Base-by-base conservation (phyloP, 257 asterid genomes). In the Thymus mandschuricus region DNA sequence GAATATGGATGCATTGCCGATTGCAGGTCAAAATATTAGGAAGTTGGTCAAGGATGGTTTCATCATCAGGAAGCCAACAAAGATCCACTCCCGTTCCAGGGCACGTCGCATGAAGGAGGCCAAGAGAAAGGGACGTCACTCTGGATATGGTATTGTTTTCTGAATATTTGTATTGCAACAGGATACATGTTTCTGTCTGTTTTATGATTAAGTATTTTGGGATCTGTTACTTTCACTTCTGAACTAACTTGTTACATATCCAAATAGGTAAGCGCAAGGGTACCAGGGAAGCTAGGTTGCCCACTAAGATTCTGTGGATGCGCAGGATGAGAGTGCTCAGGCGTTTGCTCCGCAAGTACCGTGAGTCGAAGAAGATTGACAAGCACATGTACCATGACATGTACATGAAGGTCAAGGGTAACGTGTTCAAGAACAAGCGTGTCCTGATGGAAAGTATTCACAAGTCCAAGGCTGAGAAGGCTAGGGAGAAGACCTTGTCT, bases 401-500 rank as follows among this genome's bases (percentile, higher is more conserved):
- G 98, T 93, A 90, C 87, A 93, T 93, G 98, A 88, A 78, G 94
- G 98, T 93, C 1, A 93, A 93, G 87, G 98, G 98, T 83, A 93
- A 93, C 65, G 98, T 93, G 31, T 93, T 89, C 81, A 93, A 93
- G 89, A 93, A 93, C 83, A 93, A 93, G 67, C 92, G 97, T 70
- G 97, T 93, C 30, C 81, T 93, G 83, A 93, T 93, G 97, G 98
- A 93, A 78, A 93, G 90, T 69, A 93, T 93, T 57, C 98, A 93
- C 88, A 91, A 87, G 81, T 81, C 97, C 4, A 93, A 93, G 96
- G 97, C 97, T n/a, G 98, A 93, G 84, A 93, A 91, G 86, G 96
- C 96, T 31, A 87, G 97, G 52, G 98, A 93, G 83, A 93, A 93
- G 91, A 87, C 96, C 0, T 60, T 93, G 74, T 85, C 96, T 8